Evolutionary conservation across 1,284 basidiomycete species (phyloP).

Genomic region (Ganoderma multipileum): DNA sequence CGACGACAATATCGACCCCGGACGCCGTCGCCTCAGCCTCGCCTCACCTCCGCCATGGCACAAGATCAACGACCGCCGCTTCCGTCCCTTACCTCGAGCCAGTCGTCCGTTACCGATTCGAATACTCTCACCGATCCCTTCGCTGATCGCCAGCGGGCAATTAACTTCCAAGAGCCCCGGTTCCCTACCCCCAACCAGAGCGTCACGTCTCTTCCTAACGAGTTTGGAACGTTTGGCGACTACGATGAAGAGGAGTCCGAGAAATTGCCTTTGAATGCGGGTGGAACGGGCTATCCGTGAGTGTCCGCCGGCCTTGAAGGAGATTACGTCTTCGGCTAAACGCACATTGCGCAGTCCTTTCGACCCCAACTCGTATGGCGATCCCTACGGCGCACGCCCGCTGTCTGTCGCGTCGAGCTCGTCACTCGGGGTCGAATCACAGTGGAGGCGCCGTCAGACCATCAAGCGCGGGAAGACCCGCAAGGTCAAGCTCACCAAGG

Average conservation of each 20-base stretch:
- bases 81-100: slow-evolving; percentile 48
- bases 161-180: slow-evolving; percentile 66
- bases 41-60: slow-evolving; percentile 47
- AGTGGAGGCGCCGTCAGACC: slow-evolving; percentile 90
- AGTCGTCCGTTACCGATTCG: slow-evolving; percentile 34
- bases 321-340: slow-evolving; percentile 6
- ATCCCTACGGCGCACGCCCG: slow-evolving; percentile 69
- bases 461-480: slow-evolving; percentile 92
- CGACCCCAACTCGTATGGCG: slow-evolving; percentile 69
- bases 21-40: slow-evolving; percentile 9
- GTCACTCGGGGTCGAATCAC: slow-evolving; percentile 71
- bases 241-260: slow-evolving; percentile 75
- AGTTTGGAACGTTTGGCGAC: slow-evolving; percentile 48
- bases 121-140: slow-evolving; percentile 65
- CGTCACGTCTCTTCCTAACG: slow-evolving; percentile 59
- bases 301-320: slow-evolving; percentile 32
- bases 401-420: slow-evolving; percentile 67
- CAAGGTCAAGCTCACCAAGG: slow-evolving; percentile 91
- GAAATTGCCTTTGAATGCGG: slow-evolving; percentile 72
- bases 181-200: slow-evolving; percentile 53
- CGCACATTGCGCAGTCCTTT: slow-evolving; percentile 49
- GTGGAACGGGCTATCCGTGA: slow-evolving; percentile 71
- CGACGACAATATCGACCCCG: slow-evolving; percentile 14
- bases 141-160: slow-evolving; percentile 64
- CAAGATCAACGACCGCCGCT: slow-evolving; percentile 52